Conservation (phyloP, 352 stramenopile genomes). For the Phytophthora pluvialis region DNA sequence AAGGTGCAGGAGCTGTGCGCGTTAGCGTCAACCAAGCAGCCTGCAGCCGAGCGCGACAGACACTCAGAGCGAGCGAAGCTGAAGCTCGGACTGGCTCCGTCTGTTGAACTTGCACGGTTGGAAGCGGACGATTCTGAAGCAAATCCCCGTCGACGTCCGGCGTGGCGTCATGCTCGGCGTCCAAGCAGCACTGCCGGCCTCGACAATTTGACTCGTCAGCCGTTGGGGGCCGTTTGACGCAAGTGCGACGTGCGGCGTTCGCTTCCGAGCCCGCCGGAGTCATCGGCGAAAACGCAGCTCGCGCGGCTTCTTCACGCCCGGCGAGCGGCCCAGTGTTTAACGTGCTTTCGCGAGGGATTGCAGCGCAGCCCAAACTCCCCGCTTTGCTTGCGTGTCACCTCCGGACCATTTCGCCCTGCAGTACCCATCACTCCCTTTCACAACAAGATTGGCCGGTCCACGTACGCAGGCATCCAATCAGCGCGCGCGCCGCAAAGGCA, state of each 20-base stretch:
- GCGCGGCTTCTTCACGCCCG: constrained; percentile 14
- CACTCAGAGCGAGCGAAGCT: constrained; percentile 24
- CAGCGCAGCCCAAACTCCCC: constrained; percentile 5
- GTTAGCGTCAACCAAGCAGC: constrained; percentile 15
- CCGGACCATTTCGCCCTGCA: constrained; percentile 12
- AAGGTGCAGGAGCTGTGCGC: constrained; percentile 27
- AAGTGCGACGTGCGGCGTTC: constrained; percentile 25
- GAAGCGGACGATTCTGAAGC: constrained; percentile 27
- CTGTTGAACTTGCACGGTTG: constrained; percentile 7
- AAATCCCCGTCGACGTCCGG: constrained; percentile 22
- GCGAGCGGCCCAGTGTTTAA: constrained; percentile 17
- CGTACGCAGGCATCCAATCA: constrained; percentile 36
- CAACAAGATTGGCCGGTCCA: constrained; percentile 22
- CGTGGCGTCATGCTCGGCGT: constrained; percentile 2
- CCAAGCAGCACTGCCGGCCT: constrained; percentile 18
- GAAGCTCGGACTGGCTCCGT: constrained; percentile 14
- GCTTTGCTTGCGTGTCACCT: constrained; percentile 33
- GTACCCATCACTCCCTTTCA: constrained; percentile 28
- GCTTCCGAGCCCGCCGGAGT: constrained; percentile 30
- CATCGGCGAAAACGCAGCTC: constrained; percentile 43
- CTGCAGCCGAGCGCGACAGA: constrained; percentile 31
- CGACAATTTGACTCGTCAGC: constrained; percentile 12
- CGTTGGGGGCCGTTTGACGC: constrained; percentile 4
- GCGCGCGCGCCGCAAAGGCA: constrained; percentile 5
- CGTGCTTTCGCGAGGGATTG: constrained; percentile 15